Conservation (phyloP, 345 rosid species). For the Salix dunnii region DNA sequence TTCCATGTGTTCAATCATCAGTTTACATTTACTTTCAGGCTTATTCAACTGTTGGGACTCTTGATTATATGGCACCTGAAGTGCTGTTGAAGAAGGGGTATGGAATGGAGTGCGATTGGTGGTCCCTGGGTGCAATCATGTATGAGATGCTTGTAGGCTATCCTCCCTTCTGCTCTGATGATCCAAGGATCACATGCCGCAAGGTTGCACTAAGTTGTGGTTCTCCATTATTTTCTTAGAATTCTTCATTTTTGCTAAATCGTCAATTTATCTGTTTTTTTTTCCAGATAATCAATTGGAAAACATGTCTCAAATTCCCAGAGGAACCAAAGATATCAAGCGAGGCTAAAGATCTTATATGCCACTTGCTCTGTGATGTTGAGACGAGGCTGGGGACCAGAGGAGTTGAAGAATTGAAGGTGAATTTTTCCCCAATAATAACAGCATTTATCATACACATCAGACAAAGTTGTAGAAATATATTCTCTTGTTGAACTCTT, state of each 20-base stretch:
- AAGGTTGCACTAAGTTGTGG: constrained; percentile 52
- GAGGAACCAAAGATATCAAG: constrained; percentile 82
- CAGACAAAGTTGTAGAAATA: constrained; percentile 3
- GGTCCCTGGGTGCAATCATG: constrained; percentile 98
- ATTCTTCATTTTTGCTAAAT: constrained; percentile 21
- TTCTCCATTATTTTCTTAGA: constrained; percentile 10
- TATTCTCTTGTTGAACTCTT: neutral
- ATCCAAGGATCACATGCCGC: constrained; percentile 90
- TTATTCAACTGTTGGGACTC: constrained; percentile 97
- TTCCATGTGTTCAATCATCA: constrained; percentile 6
- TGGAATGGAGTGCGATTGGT: constrained; percentile 99
- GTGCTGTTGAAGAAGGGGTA: constrained; percentile 91
- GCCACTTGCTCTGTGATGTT: constrained; percentile 89
- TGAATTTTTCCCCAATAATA: constrained; percentile 23
- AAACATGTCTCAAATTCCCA: constrained; percentile 88
- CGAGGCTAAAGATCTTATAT: constrained; percentile 82
- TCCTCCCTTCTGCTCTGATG: constrained; percentile 97
- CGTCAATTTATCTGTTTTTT: constrained; percentile 18
- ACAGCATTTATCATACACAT: neutral
- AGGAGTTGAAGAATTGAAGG: constrained; percentile 90
- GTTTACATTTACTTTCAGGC: constrained; percentile 50
- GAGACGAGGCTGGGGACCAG: constrained; percentile 84
- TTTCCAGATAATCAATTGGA: constrained; percentile 83
- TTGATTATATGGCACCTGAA: constrained; percentile 99
- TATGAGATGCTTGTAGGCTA: constrained; percentile 97